Evolutionary conservation across 495 filamentous ascomycete genomes (phyloP).

Genomic region (Penicillium longicatenatum): DNA sequence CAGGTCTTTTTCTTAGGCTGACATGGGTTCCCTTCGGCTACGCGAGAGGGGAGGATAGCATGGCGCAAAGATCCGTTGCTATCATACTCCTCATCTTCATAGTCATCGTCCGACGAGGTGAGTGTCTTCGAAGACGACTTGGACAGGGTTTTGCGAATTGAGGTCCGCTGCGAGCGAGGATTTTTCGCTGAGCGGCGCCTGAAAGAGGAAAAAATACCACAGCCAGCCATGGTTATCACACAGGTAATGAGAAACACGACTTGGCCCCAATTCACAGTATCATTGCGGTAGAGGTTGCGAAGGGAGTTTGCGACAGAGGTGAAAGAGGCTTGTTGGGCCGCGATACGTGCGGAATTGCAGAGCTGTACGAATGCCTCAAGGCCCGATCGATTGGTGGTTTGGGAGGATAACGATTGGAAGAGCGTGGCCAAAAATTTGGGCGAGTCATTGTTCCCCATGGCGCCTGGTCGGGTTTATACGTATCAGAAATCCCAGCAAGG

Average conservation of each 20-base stretch:
- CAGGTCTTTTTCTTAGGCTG: slow-evolving; percentile 30
- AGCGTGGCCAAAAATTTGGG: slow-evolving; percentile 16
- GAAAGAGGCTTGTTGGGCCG: slow-evolving; percentile 21
- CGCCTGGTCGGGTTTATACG: slow-evolving; percentile 15
- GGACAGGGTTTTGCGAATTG: slow-evolving; percentile 26
- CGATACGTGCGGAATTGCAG: slow-evolving; percentile 17
- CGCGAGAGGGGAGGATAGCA: slow-evolving; percentile 25
- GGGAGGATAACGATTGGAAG: slow-evolving; percentile 19
- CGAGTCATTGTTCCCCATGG: slow-evolving; percentile 23
- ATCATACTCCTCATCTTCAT: slow-evolving; percentile 48
- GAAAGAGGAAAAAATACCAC: slow-evolving; percentile 40
- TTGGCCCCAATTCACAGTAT: slow-evolving; percentile 32
- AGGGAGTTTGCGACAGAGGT: slow-evolving; percentile 24
- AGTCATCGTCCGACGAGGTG: slow-evolving; percentile 47
- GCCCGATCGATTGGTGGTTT: slow-evolving; percentile 13
- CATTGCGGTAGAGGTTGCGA: slow-evolving; percentile 31
- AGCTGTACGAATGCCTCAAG: slow-evolving; percentile 19
- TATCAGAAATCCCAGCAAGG: slow-evolving; percentile 7
- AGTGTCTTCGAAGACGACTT: slow-evolving; percentile 37
- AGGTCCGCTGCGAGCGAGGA: slow-evolving; percentile 24
- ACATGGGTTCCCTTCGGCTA: slow-evolving; percentile 21
- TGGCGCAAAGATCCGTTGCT: slow-evolving; percentile 42
- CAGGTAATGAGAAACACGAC: slow-evolving; percentile 41
- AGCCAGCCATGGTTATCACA: slow-evolving; percentile 44
- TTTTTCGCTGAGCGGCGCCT: slow-evolving; percentile 26